Percentiles rank a stretch among this genome's conserved stretches.
Conservation (phyloP, 2,329 filamentous ascomycete species). For the Seiridium unicorne region DNA sequence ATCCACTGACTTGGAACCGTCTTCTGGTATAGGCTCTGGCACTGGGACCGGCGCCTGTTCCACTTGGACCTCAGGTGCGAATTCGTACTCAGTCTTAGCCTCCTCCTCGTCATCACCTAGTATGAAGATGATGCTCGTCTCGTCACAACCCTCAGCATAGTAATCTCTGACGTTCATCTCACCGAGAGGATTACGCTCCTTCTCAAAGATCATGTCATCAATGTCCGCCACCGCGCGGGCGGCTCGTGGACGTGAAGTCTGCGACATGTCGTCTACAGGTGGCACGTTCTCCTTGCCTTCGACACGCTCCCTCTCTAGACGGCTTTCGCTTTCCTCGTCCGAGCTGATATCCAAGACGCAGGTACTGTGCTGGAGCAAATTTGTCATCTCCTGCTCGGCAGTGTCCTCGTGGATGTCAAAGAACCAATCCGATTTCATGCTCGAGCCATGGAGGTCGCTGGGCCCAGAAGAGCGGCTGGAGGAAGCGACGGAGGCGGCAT, state of each 20-base stretch:
- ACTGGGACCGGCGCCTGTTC: conserved; percentile 31
- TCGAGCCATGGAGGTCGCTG: conserved; percentile 38
- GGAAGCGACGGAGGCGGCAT: conserved; percentile 24
- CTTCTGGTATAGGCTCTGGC: conserved; percentile 22
- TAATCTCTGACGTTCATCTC: conserved; percentile 68
- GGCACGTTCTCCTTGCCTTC: conserved; percentile 91
- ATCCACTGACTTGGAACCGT: conserved; percentile 27
- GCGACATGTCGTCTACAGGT: conserved; percentile 63
- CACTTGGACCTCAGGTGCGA: conserved; percentile 23
- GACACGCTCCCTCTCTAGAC: conserved; percentile 47
- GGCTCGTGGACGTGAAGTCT: conserved; percentile 44
- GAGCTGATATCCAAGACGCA: conserved; percentile 85
- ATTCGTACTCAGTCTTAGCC: conserved; percentile 19
- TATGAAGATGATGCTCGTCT: conserved; percentile 59
- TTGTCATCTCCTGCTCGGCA: conserved; percentile 85
- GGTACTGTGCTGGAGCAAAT: conserved; percentile 88
- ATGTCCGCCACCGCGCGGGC: conserved; percentile 28
- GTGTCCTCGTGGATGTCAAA: conserved; percentile 96
- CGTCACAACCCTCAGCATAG: conserved; percentile 65
- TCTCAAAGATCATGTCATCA: conserved; percentile 61
- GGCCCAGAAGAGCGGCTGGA: conserved; percentile 25
- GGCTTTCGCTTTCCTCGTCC: conserved; percentile 71
- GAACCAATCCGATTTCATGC: conserved; percentile 70
- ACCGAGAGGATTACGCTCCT: conserved; percentile 62
- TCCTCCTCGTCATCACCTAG: conserved; percentile 57